phyloP scores from a whole-genome alignment of 306 rosid species.

The Pyrus pyrifolia region DNA sequence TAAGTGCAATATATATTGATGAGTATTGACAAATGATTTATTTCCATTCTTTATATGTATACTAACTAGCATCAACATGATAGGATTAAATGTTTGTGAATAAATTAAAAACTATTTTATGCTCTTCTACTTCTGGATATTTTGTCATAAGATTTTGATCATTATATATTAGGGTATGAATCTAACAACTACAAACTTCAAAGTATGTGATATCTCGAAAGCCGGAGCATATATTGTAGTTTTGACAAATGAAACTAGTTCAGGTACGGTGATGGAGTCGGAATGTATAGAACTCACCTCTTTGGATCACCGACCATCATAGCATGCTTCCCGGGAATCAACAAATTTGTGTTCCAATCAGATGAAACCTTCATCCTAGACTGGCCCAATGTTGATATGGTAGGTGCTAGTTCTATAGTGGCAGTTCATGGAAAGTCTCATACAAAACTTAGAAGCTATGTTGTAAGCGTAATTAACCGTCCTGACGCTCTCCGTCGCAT shows the following conservation, averaged over 20 bases:
- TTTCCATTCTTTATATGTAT: too few species aligned
- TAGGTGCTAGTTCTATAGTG: background rate
- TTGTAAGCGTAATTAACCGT: slow-evolving; percentile 3
- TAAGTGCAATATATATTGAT: too few species aligned
- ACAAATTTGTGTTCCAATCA: slow-evolving; percentile 8
- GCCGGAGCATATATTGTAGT: too few species aligned
- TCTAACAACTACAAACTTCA: too few species aligned
- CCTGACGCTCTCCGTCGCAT: slow-evolving; percentile 18
- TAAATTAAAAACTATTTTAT: too few species aligned
- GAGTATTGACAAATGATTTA: too few species aligned
- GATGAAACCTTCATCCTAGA: background rate
- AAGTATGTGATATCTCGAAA: too few species aligned
- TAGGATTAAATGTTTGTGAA: background rate
- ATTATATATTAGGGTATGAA: too few species aligned
- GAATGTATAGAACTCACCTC: slow-evolving; percentile 22
- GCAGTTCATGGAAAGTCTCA: background rate
- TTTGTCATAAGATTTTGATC: too few species aligned
- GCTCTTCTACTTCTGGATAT: too few species aligned
- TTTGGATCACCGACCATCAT: slow-evolving; percentile 28
- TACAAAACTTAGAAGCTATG: background rate
- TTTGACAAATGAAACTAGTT: background rate
- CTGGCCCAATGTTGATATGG: background rate
- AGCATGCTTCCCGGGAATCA: slow-evolving; percentile 15
- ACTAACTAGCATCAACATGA: too few species aligned
- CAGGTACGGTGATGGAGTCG: slow-evolving; percentile 35